These are phyloP conservation scores for Bipolaris sorokiniana DNA, from an alignment of 2,329 filamentous ascomycete species.

Conservation along the genomic window DNA sequence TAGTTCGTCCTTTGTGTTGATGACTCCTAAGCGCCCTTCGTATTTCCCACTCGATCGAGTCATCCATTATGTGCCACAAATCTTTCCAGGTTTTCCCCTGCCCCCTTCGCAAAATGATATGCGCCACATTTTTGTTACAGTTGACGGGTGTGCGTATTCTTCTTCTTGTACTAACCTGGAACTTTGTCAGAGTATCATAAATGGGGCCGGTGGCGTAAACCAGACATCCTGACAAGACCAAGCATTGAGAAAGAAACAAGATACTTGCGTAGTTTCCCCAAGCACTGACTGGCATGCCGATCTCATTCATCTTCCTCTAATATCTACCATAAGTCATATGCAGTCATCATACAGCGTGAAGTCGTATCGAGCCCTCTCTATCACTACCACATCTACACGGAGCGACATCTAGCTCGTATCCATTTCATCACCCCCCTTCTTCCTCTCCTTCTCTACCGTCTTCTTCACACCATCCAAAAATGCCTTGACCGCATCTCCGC, in stretches of 20 bases:
- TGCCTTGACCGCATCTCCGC: conserved; percentile 85
- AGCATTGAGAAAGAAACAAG: not conserved
- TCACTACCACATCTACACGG: no score
- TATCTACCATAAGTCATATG: conserved; percentile 15
- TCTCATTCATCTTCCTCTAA: conserved; percentile 4
- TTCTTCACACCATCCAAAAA: conserved; percentile 90
- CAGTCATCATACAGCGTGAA: conserved; percentile 4
- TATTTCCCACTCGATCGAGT: no score
- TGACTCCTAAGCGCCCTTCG: not conserved
- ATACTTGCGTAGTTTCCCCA: not conserved
- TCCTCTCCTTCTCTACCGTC: conserved; percentile 65
- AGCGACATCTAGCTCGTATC: conserved; percentile 32
- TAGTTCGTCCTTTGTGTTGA: not conserved
- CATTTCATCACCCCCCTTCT: conserved; percentile 38
- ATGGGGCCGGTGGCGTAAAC: no score
- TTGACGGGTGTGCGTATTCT: not conserved
- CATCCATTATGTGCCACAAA: conserved; percentile 32
- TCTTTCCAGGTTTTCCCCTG: conserved; percentile 38
- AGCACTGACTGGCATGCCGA: not conserved
- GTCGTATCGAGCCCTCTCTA: not conserved
- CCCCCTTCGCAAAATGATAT: conserved; percentile 31
- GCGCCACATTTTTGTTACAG: conserved; percentile 33
- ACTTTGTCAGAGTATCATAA: not conserved
- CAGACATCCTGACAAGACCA: no score
- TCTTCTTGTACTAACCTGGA: not conserved